Evolutionary conservation across 345 rosid species (phyloP).

Genomic region (Euphorbia pulcherrima): DNA sequence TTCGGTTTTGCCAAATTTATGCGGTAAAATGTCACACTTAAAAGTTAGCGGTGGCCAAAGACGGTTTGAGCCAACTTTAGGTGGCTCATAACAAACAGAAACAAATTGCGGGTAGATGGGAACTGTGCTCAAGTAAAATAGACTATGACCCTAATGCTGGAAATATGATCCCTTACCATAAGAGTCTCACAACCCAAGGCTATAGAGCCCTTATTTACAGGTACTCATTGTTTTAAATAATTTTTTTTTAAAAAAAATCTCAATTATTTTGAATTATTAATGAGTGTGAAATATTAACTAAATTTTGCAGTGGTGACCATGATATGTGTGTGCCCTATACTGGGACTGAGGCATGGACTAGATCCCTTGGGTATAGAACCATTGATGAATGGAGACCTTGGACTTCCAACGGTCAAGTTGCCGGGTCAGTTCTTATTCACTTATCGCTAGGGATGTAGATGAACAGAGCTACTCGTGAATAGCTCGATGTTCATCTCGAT

Average conservation of each 20-base stretch:
- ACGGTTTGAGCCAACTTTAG: no score
- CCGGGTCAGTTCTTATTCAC: constrained; percentile 41
- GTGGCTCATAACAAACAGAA: no score
- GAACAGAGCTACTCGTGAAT: no score
- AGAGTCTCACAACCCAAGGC: constrained; percentile 36
- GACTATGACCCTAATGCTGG: constrained; percentile 30
- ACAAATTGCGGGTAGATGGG: constrained; percentile 39
- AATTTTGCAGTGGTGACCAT: constrained; percentile 58
- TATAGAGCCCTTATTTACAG: constrained; percentile 55
- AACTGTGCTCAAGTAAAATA: constrained; percentile 34
- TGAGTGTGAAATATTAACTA: no score
- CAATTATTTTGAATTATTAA: no score
- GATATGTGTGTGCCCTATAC: constrained; percentile 57
- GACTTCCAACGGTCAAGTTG: constrained; percentile 36
- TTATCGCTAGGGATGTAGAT: no score
- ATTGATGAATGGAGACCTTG: constrained; percentile 46
- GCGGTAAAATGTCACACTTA: no score
- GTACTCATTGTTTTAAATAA: constrained; percentile 26
- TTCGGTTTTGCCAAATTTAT: no score
- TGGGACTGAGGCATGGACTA: constrained; percentile 55
- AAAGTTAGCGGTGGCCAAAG: no score
- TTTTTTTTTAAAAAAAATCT: no score
- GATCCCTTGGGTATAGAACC: constrained; percentile 39
- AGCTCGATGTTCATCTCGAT: no score
- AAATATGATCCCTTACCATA: constrained; percentile 47